Base-by-base conservation (phyloP, 2,329 filamentous ascomycete genomes). In the Monosporascus cannonballus region DNA sequence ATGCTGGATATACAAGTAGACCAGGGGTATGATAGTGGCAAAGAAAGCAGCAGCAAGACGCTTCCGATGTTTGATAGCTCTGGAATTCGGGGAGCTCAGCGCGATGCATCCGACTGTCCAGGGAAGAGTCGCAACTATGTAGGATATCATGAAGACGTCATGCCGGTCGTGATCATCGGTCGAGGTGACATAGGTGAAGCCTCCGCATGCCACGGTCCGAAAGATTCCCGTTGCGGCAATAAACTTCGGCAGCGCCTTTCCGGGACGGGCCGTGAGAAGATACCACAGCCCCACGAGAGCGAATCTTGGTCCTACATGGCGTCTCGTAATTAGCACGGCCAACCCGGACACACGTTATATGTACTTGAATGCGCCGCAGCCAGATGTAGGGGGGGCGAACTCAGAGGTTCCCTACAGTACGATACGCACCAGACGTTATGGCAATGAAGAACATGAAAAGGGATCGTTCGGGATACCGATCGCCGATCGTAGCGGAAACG, bases 131-230 rank as follows among this genome's bases (percentile, higher is more conserved):
- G 90, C 88, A 46, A 99, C 86, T 52, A 99, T 78, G 71, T 99
- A 99, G 15, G 91, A 95, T 62, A 99, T 96, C 94, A 99, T 99
- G 70, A 99, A 93, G 57, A 97, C 93, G 67, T 99, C 94, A 70
- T 99, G 94, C 92, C 91, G 97, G 71, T 96, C 85, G 71, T 99
- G 94, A 69, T 97, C 90, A 69, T 99, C 94, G 44, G 94, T 99
- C 56, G 94, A 97, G 25, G 94, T 99, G 56, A 99, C 85, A 71
- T 97, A 99, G 50, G 94, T 96, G 93, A 94, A 99, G 54, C 94
- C 94, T 62, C 93, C 94, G 67, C 94, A 99, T 4, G 91, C 96
- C 54, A 97, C 74, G 9, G 93, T 96, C 63, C 94, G 85, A 66
- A 97, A 86, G 50, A 96, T 61, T 52, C 94, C 94, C 62, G 89